These are phyloP conservation scores for Kazachstania sp. DNA, from an alignment of 1,139 yeast genomes.

Conservation along the genomic window DNA sequence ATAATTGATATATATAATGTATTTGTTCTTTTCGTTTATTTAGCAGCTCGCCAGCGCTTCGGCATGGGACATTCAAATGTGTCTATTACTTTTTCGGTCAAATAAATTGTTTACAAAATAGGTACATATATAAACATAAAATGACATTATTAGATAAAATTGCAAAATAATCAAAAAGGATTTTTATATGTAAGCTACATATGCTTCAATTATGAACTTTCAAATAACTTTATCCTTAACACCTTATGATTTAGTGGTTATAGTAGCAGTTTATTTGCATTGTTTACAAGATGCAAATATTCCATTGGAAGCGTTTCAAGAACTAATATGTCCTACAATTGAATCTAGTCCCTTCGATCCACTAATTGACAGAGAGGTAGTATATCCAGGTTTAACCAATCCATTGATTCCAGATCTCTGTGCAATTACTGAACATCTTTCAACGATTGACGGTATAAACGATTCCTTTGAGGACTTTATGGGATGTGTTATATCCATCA, in stretches of 20 bases:
- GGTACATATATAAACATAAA: no score
- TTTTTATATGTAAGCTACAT: not conserved
- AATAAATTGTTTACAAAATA: no score
- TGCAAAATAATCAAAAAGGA: no score
- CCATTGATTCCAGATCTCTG: slow-evolving; percentile 16
- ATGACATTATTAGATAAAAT: no score
- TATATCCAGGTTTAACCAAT: slow-evolving; percentile 5
- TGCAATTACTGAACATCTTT: slow-evolving; percentile 11
- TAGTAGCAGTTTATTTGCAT: slow-evolving; percentile 18
- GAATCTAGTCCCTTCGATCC: slow-evolving; percentile 14
- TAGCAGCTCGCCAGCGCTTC: no score
- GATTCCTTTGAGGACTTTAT: slow-evolving; percentile 12
- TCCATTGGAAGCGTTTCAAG: slow-evolving; percentile 12
- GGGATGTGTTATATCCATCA: slow-evolving; percentile 7
- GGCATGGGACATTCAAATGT: no score
- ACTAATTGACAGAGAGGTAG: slow-evolving; percentile 9
- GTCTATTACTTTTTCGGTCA: no score
- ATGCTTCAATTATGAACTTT: not conserved
- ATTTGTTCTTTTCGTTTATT: no score
- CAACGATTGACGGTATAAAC: slow-evolving; percentile 5
- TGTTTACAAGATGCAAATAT: slow-evolving; percentile 9
- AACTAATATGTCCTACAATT: slow-evolving; percentile 17
- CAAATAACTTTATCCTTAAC: slow-evolving; percentile 10
- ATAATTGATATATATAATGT: not conserved
- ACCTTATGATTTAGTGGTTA: slow-evolving; percentile 25